Percentiles rank a stretch among this genome's conserved stretches.
Conservation (phyloP, 495 filamentous ascomycete species). For the Daldinia caldariorum region DNA sequence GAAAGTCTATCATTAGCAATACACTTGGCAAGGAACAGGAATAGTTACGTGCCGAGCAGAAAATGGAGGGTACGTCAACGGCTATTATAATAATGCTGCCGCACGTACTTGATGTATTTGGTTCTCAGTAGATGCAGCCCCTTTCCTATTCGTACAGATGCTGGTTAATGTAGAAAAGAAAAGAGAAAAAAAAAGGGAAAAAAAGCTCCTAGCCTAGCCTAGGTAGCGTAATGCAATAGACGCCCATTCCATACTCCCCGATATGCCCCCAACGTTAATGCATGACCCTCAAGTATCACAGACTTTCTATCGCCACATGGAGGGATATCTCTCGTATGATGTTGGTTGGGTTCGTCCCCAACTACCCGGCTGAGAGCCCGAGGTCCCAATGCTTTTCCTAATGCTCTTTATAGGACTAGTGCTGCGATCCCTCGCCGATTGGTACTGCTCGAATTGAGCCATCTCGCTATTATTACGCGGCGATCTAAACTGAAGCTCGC, state of each 20-base stretch:
- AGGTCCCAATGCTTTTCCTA: slow-evolving; percentile 43
- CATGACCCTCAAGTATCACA: slow-evolving; percentile 18
- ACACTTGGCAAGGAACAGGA: not conserved
- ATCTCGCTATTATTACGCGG: slow-evolving; percentile 64
- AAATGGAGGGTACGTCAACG: not conserved
- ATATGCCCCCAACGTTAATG: slow-evolving; percentile 11
- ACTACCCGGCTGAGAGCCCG: slow-evolving; percentile 19
- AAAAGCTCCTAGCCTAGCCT: slow-evolving; percentile 6
- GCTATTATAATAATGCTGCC: slow-evolving; percentile 10
- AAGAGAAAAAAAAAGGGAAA: too few relatives aligned
- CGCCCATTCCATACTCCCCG: slow-evolving; percentile 1
- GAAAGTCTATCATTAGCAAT: slow-evolving; percentile 14
- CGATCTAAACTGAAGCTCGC: slow-evolving; percentile 54
- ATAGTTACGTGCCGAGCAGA: slow-evolving; percentile 5
- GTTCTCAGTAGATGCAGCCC: slow-evolving; percentile 32
- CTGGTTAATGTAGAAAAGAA: slow-evolving; percentile 17
- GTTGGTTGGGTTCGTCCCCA: slow-evolving; percentile 37
- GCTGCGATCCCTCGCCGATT: slow-evolving; percentile 41
- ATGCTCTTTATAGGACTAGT: slow-evolving; percentile 40
- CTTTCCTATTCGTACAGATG: slow-evolving; percentile 41
- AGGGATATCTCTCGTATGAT: slow-evolving; percentile 56
- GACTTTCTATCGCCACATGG: slow-evolving; percentile 39
- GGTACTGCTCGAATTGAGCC: slow-evolving; percentile 60
- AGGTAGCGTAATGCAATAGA: not conserved
- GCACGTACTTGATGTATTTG: slow-evolving; percentile 13